phyloP scores from a whole-genome alignment of 441 rosid species.

The Erodium trifolium region DNA sequence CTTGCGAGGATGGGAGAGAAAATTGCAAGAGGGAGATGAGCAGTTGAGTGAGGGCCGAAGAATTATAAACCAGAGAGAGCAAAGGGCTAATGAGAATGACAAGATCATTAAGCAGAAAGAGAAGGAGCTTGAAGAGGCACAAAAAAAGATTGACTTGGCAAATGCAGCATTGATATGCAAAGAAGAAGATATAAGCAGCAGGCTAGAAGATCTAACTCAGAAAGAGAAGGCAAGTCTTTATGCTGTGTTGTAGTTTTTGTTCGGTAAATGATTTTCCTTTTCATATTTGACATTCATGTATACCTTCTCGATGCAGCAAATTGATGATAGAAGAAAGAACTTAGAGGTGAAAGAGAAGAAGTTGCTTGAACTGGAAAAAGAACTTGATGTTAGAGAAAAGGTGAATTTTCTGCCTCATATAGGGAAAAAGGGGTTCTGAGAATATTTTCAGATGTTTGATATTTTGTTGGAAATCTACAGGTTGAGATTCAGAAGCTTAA shows the following conservation, averaged over 20 bases:
- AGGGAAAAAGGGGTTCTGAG: background rate
- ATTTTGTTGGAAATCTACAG: constrained; percentile 33
- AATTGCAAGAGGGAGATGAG: constrained; percentile 82
- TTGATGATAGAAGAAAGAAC: constrained; percentile 43
- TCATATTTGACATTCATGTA: background rate
- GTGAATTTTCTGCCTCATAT: constrained; percentile 30
- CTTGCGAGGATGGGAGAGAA: constrained; percentile 83
- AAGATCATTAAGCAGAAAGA: constrained; percentile 62
- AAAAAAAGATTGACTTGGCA: constrained; percentile 63
- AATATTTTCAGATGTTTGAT: constrained; percentile 12
- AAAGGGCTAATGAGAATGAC: constrained; percentile 75
- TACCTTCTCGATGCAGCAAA: constrained; percentile 43
- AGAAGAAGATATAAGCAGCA: constrained; percentile 60
- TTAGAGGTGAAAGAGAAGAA: constrained; percentile 61
- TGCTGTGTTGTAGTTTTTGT: background rate
- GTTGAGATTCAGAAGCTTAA: constrained; percentile 60
- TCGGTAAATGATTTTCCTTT: background rate
- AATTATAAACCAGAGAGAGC: constrained; percentile 82
- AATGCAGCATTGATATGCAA: constrained; percentile 43
- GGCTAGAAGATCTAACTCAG: constrained; percentile 45
- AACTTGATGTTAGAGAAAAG: constrained; percentile 71
- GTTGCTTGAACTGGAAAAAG: constrained; percentile 54
- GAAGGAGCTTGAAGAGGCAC: constrained; percentile 69
- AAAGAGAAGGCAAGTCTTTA: constrained; percentile 51
- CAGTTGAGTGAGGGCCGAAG: constrained; percentile 66